These are phyloP conservation scores for Chrysoporthe deuterocubensis DNA, from an alignment of 2,329 filamentous ascomycete genomes.

Conservation along the genomic window DNA sequence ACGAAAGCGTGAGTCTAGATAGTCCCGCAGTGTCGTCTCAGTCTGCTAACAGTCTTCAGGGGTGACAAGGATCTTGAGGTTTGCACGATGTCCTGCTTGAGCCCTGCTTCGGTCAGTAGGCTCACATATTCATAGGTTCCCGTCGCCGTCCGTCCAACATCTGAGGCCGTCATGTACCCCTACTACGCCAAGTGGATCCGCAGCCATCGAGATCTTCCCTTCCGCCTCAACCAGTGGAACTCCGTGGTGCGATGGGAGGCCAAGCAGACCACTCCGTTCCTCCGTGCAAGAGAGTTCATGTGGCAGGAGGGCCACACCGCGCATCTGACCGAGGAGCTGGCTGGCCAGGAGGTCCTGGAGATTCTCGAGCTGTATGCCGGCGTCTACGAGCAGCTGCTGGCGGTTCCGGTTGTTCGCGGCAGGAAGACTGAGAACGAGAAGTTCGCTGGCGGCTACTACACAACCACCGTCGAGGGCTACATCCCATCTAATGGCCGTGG, in stretches of 20 bases:
- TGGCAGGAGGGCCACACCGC: slow-evolving; percentile 97
- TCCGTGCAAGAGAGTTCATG: slow-evolving; percentile 91
- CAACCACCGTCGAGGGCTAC: slow-evolving; percentile 95
- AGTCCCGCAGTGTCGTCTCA: not conserved
- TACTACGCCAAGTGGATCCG: slow-evolving; percentile 98
- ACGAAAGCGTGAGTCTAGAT: slow-evolving; percentile 69
- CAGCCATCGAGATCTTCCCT: slow-evolving; percentile 90
- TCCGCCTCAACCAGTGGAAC: slow-evolving; percentile 98
- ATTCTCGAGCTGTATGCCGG: slow-evolving; percentile 92
- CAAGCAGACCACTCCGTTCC: slow-evolving; percentile 86
- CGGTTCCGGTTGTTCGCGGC: slow-evolving; percentile 92
- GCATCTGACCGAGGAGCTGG: slow-evolving; percentile 81
- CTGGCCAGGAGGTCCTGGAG: slow-evolving; percentile 83
- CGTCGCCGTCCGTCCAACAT: slow-evolving; percentile 70
- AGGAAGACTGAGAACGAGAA: slow-evolving; percentile 97
- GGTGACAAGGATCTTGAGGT: slow-evolving; percentile 88
- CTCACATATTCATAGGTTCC: slow-evolving; percentile 49
- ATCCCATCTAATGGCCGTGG: slow-evolving; percentile 94
- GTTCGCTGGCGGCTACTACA: slow-evolving; percentile 96
- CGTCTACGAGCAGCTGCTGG: slow-evolving; percentile 91
- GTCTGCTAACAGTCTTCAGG: slow-evolving; percentile 48
- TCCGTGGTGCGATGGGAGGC: slow-evolving; percentile 93
- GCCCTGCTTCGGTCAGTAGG: not conserved
- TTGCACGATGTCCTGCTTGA: not conserved
- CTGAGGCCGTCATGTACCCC: slow-evolving; percentile 87